A percentile compares a stretch with the other conserved stretches of the same genome.
Conservation (phyloP, 108 stramenopile genomes). For the Cyclotella distinguenda region DNA sequence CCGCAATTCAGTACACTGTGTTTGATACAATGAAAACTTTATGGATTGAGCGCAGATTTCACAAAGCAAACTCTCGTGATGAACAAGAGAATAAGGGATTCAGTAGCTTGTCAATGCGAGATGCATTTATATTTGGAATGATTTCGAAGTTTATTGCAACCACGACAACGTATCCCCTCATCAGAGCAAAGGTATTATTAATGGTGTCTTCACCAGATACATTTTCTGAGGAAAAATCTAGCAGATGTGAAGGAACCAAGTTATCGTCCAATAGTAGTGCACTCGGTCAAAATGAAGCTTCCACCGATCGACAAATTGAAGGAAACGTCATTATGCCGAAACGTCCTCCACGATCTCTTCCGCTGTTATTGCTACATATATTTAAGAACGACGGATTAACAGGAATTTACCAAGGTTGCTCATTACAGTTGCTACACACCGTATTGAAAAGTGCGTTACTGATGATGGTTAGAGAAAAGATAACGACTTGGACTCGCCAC, state of each 20-base stretch:
- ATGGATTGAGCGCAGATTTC: constrained; percentile 26
- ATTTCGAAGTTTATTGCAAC: constrained; percentile 89
- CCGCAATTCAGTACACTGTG: constrained; percentile 92
- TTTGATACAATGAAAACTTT: constrained; percentile 75
- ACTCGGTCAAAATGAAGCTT: neutral
- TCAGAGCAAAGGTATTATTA: constrained; percentile 90
- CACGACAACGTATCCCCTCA: constrained; percentile 90
- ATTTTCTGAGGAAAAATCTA: constrained; percentile 7
- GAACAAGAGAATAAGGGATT: constrained; percentile 1
- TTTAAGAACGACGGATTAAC: constrained; percentile 53
- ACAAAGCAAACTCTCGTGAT: neutral
- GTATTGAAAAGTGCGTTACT: constrained; percentile 80
- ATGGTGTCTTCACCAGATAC: constrained; percentile 58
- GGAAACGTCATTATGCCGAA: constrained; percentile 1
- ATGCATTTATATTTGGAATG: constrained; percentile 80
- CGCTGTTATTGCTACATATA: constrained; percentile 40
- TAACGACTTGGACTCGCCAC: constrained; percentile 40
- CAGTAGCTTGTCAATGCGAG: constrained; percentile 42
- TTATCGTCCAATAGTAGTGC: neutral
- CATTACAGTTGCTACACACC: constrained; percentile 77
- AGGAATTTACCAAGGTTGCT: constrained; percentile 77
- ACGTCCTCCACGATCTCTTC: constrained; percentile 25
- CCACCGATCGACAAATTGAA: neutral
- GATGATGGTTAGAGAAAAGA: constrained; percentile 81
- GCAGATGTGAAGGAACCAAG: neutral